Evolutionary conservation across 2,329 filamentous ascomycete species (phyloP), one percentile per base, ranked within the genome.

Genomic region (Monilinia vaccinii-corymbosi): DNA sequence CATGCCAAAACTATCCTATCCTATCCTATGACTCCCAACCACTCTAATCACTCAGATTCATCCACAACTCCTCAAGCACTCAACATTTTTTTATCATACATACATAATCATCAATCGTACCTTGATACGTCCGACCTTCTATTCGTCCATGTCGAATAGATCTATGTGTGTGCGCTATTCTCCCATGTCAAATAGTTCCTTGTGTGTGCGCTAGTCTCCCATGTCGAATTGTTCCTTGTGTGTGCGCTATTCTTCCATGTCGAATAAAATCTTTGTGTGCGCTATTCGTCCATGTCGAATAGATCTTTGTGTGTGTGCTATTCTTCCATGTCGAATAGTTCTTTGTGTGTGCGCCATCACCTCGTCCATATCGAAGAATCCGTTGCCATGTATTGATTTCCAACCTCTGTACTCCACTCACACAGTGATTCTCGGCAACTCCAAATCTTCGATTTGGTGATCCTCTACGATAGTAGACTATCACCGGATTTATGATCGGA

Each of bases 21-120:
- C 38, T 45, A 44, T 16, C 52, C n/a, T 25, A 46, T 56, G n/a
- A 34, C 31, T 46, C 42, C 44, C 44, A 47, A 47, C 11, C 32
- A 21, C 42, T 21, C 32, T 21, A n/a, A 40, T n/a, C 7, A 48
- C 16, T 31, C 23, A 28, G 14, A 28, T 36, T 6, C 13, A 3
- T 9, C n/a, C 52, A 28, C 52, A 45, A 44, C 31, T 32, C 28
- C 38, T n/a, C n/a, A 34, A 34, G 10, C 34, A 21, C 31, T 16
- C 23, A 25, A 56, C 52, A 18, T 56, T 25, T 47, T 47, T n/a
- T 47, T 47, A 45, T 45, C 25, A 47, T 56, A 56, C 31, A 36
- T 47, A n/a, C 36, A 32, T 32, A 47, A 47, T 56, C 52, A 56
- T 52, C 50, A 52, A 42, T 52, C 50, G 36, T 52, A 10, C 18